A percentile compares a stretch with the other conserved stretches of the same genome.
Conservation (phyloP, 768 basidiomycete species). For the Exidia glandulosa region DNA sequence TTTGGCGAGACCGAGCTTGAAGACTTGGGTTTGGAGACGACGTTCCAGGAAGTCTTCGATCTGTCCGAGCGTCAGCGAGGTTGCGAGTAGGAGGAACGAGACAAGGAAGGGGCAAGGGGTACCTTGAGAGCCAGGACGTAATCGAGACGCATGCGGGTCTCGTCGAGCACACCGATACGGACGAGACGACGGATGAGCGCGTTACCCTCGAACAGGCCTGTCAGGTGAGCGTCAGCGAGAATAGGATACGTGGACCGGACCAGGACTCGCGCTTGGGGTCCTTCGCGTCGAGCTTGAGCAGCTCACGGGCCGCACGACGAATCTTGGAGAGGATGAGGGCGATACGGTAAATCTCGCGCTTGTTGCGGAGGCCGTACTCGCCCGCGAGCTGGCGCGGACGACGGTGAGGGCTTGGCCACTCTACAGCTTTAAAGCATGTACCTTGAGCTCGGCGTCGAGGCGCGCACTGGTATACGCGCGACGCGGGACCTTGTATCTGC, state of each 20-base stretch:
- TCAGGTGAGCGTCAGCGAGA: slow-evolving; percentile 7
- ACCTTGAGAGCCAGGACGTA: slow-evolving; percentile 94
- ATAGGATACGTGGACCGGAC: not conserved
- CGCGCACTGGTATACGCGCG: slow-evolving; percentile 94
- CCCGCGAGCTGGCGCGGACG: slow-evolving; percentile 69
- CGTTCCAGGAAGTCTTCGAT: slow-evolving; percentile 99
- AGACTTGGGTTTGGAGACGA: slow-evolving; percentile 97
- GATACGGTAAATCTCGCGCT: slow-evolving; percentile 99
- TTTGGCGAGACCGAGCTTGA: slow-evolving; percentile 97
- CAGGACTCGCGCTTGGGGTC: slow-evolving; percentile 73
- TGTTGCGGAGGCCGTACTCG: slow-evolving; percentile 99
- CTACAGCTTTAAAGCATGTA: slow-evolving; percentile 20
- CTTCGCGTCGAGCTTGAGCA: slow-evolving; percentile 98
- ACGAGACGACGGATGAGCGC: slow-evolving; percentile 93
- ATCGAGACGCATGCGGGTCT: slow-evolving; percentile 98
- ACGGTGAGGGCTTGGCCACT: not conserved
- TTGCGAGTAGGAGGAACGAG: not conserved
- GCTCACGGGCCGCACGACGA: slow-evolving; percentile 99
- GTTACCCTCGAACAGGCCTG: slow-evolving; percentile 39
- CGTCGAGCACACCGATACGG: slow-evolving; percentile 99
- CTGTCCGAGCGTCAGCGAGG: slow-evolving; percentile 8
- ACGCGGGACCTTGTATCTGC: slow-evolving; percentile 97
- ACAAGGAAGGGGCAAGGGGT: not conserved
- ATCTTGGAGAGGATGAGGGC: slow-evolving; percentile 97
- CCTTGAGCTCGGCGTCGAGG: slow-evolving; percentile 99